phyloP scores from a whole-genome alignment of 2,329 filamentous ascomycete species.

The Cercospora sesami region DNA sequence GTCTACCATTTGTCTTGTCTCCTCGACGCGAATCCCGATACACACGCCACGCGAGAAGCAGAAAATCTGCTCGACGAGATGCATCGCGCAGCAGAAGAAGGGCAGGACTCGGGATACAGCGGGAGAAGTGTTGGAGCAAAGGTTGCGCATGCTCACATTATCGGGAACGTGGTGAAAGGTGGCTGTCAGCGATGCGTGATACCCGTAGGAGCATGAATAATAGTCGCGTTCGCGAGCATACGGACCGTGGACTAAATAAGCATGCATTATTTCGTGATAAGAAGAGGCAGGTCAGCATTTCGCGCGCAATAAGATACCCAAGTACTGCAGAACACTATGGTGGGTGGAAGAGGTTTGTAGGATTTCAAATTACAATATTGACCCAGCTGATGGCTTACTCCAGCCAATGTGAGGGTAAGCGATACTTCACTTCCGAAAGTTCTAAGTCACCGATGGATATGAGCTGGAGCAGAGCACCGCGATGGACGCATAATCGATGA shows the following conservation, averaged over 20 bases:
- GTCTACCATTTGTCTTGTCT: slow-evolving; percentile 77
- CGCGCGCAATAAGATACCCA: slow-evolving; percentile 1
- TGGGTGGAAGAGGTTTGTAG: not conserved
- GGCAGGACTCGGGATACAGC: slow-evolving; percentile 42
- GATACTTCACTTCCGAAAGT: not conserved
- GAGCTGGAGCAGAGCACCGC: not conserved
- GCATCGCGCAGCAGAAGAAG: slow-evolving; percentile 49
- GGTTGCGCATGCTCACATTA: slow-evolving; percentile 78
- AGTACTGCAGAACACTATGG: not conserved
- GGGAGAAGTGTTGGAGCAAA: slow-evolving; percentile 75
- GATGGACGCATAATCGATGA: not conserved
- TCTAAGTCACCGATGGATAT: not conserved
- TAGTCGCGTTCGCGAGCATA: not conserved
- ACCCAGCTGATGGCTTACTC: not conserved
- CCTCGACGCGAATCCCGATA: slow-evolving; percentile 48
- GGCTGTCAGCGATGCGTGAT: slow-evolving; percentile 27
- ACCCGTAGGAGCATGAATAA: slow-evolving; percentile 19
- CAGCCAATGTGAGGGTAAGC: not conserved
- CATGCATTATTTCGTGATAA: not conserved
- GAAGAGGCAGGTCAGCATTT: not conserved
- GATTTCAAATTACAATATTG: not conserved
- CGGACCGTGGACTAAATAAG: not conserved
- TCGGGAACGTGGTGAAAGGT: slow-evolving; percentile 60
- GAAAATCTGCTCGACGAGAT: slow-evolving; percentile 41
- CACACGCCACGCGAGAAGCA: slow-evolving; percentile 33